Base-by-base conservation (phyloP, 768 basidiomycete genomes). In the Ramaria rubella region DNA sequence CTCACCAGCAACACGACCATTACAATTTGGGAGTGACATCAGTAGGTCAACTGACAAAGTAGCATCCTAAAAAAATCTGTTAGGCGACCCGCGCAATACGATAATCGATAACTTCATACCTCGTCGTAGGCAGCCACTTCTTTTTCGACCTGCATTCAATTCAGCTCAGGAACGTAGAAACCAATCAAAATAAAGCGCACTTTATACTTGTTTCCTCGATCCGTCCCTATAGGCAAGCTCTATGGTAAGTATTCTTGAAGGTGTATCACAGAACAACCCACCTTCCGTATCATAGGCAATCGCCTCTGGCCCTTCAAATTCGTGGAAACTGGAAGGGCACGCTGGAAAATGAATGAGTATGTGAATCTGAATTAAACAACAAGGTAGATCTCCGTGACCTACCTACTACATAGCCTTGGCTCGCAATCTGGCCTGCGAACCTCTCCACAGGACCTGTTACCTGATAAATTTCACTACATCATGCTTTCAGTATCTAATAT, bases 361-460 rank as follows among this genome's bases (percentile, higher is more conserved):
- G 24, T n/a, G 30, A 52, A 33, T 30, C 19, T 26, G 36, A 19
- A 15, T 51, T 23, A 34, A 30, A 30, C 26, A 29, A 23, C 42
- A 33, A 49, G 49, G 26, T 27, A 33, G 27, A 7, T 8, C 33
- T 29, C 27, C 34, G 33, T 14, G 21, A 67, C 84, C 27, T 53
- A 87, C 90, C 90, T 11, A 90, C 88, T 46, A 92, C 80, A 61
- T 81, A 90, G 60, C 90, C 90, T 29, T 91, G 86, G 59, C 86
- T 90, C 8, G 90, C 91, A 62, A 94, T 91, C 71, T 89, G 87
- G 14, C 87, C 84, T 0, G 87, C 88, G 65, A 90, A 92, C 49
- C 94, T 82, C 68, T 94, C 93, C n/a, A 95, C 94, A 33, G 94
- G 94, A 0, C 92, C 92, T n/a, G 91, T 94, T 1, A 94, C 92